A percentile compares a stretch with the other conserved stretches of the same genome.
phyloP scores from a whole-genome alignment of 208 protist species.

The Trypanosoma platydactyli region DNA sequence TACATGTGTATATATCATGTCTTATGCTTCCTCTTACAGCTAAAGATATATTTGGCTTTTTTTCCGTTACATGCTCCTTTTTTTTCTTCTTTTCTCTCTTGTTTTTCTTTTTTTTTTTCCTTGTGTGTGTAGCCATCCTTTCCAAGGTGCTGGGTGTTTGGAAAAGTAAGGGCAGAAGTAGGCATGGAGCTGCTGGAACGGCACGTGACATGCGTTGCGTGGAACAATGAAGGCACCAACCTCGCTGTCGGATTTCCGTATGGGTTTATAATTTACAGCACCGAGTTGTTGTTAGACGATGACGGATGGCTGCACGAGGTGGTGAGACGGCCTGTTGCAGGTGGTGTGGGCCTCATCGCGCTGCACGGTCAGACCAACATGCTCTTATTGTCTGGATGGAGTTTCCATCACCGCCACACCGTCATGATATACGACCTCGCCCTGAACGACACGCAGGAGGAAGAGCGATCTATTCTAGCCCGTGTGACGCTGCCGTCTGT shows the following conservation, averaged over 20 bases:
- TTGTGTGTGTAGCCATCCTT: not conserved
- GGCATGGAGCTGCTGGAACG: not conserved
- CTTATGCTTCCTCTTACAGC: too few species aligned
- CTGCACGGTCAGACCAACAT: constrained; percentile 68
- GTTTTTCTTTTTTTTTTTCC: constrained; percentile 11
- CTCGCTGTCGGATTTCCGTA: constrained; percentile 54
- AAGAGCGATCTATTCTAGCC: constrained; percentile 6
- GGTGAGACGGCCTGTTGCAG: constrained; percentile 43
- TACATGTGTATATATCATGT: not conserved
- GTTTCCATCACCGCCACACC: constrained; percentile 12
- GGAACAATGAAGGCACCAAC: constrained; percentile 57
- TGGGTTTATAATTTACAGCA: constrained; percentile 76
- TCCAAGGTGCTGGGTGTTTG: not conserved
- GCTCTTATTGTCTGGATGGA: constrained; percentile 42
- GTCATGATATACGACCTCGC: constrained; percentile 24
- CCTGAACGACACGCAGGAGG: not conserved
- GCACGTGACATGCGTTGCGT: constrained; percentile 59
- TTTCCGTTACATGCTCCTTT: not conserved
- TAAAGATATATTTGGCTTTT: too few species aligned
- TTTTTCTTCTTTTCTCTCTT: not conserved
- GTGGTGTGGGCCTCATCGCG: constrained; percentile 56
- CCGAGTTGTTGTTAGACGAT: constrained; percentile 35
- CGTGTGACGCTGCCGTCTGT: constrained; percentile 4
- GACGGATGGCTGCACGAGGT: constrained; percentile 44
- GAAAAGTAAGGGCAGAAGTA: not conserved